phyloP scores from a whole-genome alignment of 1,284 basidiomycete genomes.

The Sporisorium sorghi region DNA sequence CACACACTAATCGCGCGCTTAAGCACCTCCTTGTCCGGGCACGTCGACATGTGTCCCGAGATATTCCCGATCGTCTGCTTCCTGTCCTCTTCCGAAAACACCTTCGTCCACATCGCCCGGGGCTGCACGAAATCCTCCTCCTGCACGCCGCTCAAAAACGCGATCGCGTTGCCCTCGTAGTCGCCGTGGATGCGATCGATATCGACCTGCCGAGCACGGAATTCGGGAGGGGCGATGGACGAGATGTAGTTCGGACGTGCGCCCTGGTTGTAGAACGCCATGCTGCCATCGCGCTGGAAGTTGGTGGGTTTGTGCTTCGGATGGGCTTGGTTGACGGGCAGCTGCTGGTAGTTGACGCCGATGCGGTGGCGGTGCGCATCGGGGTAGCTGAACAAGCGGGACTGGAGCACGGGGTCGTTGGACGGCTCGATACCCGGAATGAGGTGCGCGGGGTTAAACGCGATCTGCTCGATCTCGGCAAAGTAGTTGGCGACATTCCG shows the following conservation, averaged over 20 bases:
- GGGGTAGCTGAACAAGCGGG: conserved; percentile 72
- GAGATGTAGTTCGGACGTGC: conserved; percentile 55
- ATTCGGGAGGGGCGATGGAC: conserved; percentile 41
- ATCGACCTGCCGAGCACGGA: conserved; percentile 38
- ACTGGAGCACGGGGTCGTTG: conserved; percentile 64
- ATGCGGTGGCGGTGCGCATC: conserved; percentile 88
- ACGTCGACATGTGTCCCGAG: conserved; percentile 54
- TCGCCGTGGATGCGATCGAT: conserved; percentile 35
- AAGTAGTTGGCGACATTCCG: conserved; percentile 62
- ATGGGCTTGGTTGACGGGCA: conserved; percentile 53
- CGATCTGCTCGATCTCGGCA: conserved; percentile 62
- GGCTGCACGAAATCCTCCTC: conserved; percentile 86
- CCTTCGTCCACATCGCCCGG: conserved; percentile 80
- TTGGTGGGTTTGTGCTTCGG: conserved; percentile 39
- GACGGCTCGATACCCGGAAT: conserved; percentile 59
- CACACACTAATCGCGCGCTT: conserved; percentile 48
- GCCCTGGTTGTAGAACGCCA: conserved; percentile 60
- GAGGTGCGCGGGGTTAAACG: conserved; percentile 56
- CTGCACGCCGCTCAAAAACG: conserved; percentile 78
- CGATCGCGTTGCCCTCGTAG: conserved; percentile 70
- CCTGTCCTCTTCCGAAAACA: conserved; percentile 75
- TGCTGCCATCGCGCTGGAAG: conserved; percentile 56
- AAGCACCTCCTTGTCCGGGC: conserved; percentile 35
- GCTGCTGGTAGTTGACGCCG: conserved; percentile 63
- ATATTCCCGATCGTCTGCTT: conserved; percentile 41